Evolutionary conservation across 345 rosid species (phyloP), one percentile per base, ranked within the genome.

Genomic region (Eucalyptus fibrosa): DNA sequence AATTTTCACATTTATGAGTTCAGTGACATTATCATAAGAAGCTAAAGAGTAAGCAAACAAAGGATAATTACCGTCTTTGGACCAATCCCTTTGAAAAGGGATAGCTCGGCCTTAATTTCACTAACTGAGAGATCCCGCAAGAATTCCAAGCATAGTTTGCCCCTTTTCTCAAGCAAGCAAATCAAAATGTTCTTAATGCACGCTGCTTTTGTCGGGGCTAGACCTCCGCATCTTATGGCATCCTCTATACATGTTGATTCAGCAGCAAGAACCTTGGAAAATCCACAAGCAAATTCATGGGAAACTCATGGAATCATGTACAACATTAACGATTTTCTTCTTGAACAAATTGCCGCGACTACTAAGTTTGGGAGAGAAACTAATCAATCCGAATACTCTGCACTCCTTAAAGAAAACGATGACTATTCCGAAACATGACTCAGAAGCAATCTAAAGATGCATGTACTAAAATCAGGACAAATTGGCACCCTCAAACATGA

Each of bases 191-290:
- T 96, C 92, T 94, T 95, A 67, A 97, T 95, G 89, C 97, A 96
- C 24, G 96, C 90, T 37, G 98, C 94, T 91, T 96, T 96, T 34
- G 93, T 95, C 1, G 99, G 97, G 12, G 99, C 98, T 91, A 97
- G 92, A 87, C 99, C 99, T 89, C 98, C 99, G 91, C 98, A 96
- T 91, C 97, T 92, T 90, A 97, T 97, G 44, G 97, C 96, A 92
- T 87, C 88, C 92, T 97, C 98, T 59, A 97, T 59, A 56, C 87
- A 90, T 86, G 91, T 94, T 3, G 93, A 37, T 69, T 96, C 97
- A 88, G 99, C 97, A 50, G 93, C 96, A 72, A 95, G 94, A 87
- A 96, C 97, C 99, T 96, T 92, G 30, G 90, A 81, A 21, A 91
- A 89, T 56, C 17, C 91, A 56, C 88, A 44, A 65, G 83, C 4